Base-by-base conservation (phyloP, 2,329 filamentous ascomycete species). In the Aquanectria penicillioides region DNA sequence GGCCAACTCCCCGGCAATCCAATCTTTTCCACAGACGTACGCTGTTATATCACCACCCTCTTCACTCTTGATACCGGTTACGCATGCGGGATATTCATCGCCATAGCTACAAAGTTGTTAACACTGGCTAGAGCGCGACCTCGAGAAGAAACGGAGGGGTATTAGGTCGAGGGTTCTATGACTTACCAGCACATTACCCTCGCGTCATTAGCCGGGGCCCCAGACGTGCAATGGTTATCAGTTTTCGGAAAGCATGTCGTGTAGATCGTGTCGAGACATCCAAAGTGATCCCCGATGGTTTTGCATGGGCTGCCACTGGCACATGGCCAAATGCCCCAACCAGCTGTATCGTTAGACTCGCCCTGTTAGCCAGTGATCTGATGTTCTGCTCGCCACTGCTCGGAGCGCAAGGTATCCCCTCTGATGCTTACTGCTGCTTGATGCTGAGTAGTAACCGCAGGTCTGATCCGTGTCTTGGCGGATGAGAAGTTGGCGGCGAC, bases 41-140 rank as follows among this genome's bases (percentile, higher is more conserved):
- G 29, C 52, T 5, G 52, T 55, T 6, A 41, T 23, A 15, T 41
- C 26, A n/a, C 22, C 11, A 34, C 41, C 17, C n/a, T 25, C 34
- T 1, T 48, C 11, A 9, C 13, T 33, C 36, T 55, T 55, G 34
- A 55, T 48, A 2, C 43, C 52, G n/a, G 44, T 34, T 8, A 48
- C 20, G 29, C 44, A 48, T 10, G 29, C 44, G 9, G 44, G 44
- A 12, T 25, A 48, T 5, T 23, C 25, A 13, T 7, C 12, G 13
- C 25, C 29, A 6, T 25, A 11, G 9, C 17, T 43, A 17, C 22
- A 28, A n/a, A 15, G 20, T 26, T 6, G 18, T n/a, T 34, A 33
- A 2, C 13, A 18, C 34, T 47, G n/a, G 29, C 13, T n/a, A n/a
- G n/a, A n/a, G n/a, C n/a, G n/a, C n/a, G n/a, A n/a, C n/a, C n/a